A percentile compares a stretch with the other conserved stretches of the same genome.
These are phyloP conservation scores for Solanum arcanum DNA, from an alignment of 257 asterid genomes.

Conservation along the genomic window DNA sequence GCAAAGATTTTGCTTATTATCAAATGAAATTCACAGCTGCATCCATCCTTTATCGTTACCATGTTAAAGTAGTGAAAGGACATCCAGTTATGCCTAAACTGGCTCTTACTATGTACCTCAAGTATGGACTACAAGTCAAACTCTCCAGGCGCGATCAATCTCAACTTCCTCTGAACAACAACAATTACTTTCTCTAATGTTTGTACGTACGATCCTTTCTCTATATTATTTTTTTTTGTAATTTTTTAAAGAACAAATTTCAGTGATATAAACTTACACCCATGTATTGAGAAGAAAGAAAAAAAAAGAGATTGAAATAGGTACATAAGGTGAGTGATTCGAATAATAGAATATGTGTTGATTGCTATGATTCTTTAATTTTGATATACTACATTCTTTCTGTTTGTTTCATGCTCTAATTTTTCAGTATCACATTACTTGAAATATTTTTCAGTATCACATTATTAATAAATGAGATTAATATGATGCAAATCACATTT, in stretches of 20 bases:
- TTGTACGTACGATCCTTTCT: not conserved
- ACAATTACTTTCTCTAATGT: not conserved
- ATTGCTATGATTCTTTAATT: not conserved
- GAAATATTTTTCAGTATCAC: not conserved
- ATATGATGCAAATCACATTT: not conserved
- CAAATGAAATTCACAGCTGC: constrained; percentile 94
- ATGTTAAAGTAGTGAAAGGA: constrained; percentile 34
- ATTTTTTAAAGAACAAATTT: not conserved
- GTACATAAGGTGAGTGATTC: not conserved
- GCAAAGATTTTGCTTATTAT: constrained; percentile 88
- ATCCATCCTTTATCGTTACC: constrained; percentile 53
- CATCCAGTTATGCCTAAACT: constrained; percentile 67
- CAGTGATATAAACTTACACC: not conserved
- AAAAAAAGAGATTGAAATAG: not conserved
- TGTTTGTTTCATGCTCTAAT: not conserved
- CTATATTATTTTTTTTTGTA: not conserved
- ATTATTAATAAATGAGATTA: not conserved
- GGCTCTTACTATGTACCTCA: constrained; percentile 92
- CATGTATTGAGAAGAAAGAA: not conserved
- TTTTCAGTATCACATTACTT: not conserved
- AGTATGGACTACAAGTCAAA: constrained; percentile 63
- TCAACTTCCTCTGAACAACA: constrained; percentile 4
- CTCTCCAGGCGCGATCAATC: constrained; percentile 31
- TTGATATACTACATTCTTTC: not conserved
- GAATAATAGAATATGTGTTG: not conserved